These are phyloP conservation scores for Arxiozyma slooffiae DNA, from an alignment of 1,139 yeast genomes.

Conservation along the genomic window DNA sequence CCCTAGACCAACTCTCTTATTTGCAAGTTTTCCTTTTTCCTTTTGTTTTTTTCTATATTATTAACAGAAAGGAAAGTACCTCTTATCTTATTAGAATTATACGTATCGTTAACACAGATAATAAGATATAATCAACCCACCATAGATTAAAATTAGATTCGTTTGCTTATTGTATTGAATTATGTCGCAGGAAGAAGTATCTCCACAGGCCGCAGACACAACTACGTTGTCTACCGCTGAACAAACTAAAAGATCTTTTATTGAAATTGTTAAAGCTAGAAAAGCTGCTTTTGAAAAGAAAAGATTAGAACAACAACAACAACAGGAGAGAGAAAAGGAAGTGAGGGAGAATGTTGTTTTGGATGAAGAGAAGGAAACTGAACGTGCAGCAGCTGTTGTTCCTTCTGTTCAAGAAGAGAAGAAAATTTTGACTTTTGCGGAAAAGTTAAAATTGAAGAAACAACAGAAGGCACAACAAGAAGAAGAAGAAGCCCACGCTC, in stretches of 20 bases:
- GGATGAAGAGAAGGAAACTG: no score
- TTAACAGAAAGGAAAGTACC: no score
- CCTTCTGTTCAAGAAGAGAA: no score
- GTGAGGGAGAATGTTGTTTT: conserved; percentile 10
- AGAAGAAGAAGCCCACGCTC: no score
- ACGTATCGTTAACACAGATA: no score
- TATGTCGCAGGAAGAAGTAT: conserved; percentile 1
- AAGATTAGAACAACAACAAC: conserved; percentile 9
- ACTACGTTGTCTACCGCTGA: conserved; percentile 10
- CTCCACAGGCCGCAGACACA: not conserved
- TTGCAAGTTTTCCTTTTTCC: no score
- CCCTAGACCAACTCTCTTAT: no score
- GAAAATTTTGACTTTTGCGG: conserved; percentile 10
- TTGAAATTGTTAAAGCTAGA: conserved; percentile 22
- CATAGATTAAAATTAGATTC: no score
- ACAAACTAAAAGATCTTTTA: conserved; percentile 14
- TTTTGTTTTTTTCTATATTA: no score
- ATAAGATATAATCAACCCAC: no score
- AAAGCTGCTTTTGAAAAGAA: conserved; percentile 21
- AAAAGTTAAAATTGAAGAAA: conserved; percentile 10
- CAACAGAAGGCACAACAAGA: conserved; percentile 4
- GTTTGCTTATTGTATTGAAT: not conserved
- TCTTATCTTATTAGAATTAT: no score
- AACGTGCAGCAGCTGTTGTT: no score
- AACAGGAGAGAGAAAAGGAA: conserved; percentile 5